Percentiles rank a stretch among this genome's conserved stretches.
These are phyloP conservation scores for Claviceps quebecensis DNA, from an alignment of 2,329 filamentous ascomycete species.

Conservation along the genomic window DNA sequence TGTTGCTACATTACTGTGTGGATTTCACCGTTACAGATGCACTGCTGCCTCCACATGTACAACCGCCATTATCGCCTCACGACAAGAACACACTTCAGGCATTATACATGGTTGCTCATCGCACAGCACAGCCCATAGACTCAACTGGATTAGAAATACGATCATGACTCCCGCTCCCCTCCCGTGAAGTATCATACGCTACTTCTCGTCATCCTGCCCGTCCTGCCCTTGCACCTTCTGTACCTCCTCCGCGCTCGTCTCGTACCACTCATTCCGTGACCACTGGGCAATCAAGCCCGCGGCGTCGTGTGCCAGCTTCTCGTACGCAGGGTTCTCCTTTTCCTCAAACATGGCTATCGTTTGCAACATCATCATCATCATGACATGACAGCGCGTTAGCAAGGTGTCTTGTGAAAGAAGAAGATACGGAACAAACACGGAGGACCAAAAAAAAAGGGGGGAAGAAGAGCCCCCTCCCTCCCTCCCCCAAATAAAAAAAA, in stretches of 20 bases:
- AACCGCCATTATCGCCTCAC: neutral
- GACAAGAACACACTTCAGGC: neutral
- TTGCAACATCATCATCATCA: too few relatives aligned
- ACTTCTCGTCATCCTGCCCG: neutral
- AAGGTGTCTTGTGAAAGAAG: neutral
- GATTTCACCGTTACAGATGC: too few relatives aligned
- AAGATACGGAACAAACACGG: neutral
- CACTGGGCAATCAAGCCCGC: conserved; percentile 51
- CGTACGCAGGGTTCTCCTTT: conserved; percentile 58
- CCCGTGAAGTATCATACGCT: neutral
- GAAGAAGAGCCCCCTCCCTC: too few relatives aligned
- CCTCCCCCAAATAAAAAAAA: conserved; percentile 7
- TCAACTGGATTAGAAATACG: neutral
- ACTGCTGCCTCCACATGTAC: too few relatives aligned
- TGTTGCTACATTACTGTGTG: too few relatives aligned
- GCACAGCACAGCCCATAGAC: neutral
- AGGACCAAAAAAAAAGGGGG: neutral
- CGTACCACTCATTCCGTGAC: conserved; percentile 54
- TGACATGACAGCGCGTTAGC: conserved; percentile 5
- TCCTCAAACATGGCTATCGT: conserved; percentile 56
- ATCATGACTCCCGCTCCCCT: neutral
- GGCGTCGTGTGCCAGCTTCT: conserved; percentile 50
- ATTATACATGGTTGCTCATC: neutral
- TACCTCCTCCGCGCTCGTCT: conserved; percentile 10
- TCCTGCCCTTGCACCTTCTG: neutral